Evolutionary conservation across 805 yeast species (phyloP).

Genomic region (Candida pseudofarinosa): DNA sequence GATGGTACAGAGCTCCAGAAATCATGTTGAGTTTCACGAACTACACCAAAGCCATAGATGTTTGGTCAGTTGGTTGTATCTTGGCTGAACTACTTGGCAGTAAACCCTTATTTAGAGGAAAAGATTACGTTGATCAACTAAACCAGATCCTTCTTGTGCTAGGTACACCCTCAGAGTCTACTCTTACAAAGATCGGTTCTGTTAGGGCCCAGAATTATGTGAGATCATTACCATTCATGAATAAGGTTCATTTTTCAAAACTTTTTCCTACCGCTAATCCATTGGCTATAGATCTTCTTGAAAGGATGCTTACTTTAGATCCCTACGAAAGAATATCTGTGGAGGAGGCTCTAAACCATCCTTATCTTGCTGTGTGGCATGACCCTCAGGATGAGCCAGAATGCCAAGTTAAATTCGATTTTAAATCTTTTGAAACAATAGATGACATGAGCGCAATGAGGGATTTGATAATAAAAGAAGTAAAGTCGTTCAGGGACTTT

Average conservation of each 20-base stretch:
- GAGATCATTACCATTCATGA: constrained; percentile 77
- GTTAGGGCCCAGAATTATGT: constrained; percentile 90
- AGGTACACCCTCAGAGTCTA: constrained; percentile 78
- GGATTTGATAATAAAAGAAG: constrained; percentile 76
- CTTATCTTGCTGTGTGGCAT: constrained; percentile 90
- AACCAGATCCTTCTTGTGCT: constrained; percentile 79
- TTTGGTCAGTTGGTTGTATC: constrained; percentile 98
- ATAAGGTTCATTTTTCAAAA: constrained; percentile 65
- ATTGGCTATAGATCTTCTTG: constrained; percentile 76
- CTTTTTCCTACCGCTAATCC: constrained; percentile 86
- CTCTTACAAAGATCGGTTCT: constrained; percentile 57
- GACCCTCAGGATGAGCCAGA: constrained; percentile 90
- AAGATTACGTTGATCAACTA: constrained; percentile 93
- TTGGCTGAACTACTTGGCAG: constrained; percentile 92
- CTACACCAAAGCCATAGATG: constrained; percentile 92
- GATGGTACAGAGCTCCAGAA: constrained; percentile 99
- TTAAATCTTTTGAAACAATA: constrained; percentile 73
- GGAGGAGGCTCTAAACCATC: constrained; percentile 86
- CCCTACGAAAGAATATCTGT: constrained; percentile 87
- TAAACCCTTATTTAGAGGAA: constrained; percentile 87
- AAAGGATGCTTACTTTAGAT: constrained; percentile 82
- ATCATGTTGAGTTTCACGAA: constrained; percentile 93
- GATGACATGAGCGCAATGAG: constrained; percentile 76
- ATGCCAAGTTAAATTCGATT: constrained; percentile 78
- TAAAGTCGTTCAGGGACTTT: constrained; percentile 68